Conservation (phyloP, 352 stramenopile genomes). For the Phytophthora fragariae region DNA sequence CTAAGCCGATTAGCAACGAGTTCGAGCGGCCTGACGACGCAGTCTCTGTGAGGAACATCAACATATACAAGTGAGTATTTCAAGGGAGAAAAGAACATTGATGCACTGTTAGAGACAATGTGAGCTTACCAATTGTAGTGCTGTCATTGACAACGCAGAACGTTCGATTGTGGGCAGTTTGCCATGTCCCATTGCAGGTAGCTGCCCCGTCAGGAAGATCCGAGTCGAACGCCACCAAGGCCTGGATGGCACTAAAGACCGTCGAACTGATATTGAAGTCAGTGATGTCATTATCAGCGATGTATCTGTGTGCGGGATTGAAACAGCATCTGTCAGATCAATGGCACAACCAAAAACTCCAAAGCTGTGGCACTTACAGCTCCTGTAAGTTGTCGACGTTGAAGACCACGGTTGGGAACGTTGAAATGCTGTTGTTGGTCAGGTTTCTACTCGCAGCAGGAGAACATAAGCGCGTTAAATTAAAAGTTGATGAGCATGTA, state of each 20-base stretch:
- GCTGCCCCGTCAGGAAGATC: conserved; percentile 25
- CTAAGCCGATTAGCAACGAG: conserved; percentile 35
- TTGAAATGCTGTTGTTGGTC: conserved; percentile 43
- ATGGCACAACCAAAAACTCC: not conserved
- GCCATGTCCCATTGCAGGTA: conserved; percentile 39
- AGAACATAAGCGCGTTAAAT: not conserved
- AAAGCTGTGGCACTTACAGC: conserved; percentile 23
- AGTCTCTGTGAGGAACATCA: conserved; percentile 9
- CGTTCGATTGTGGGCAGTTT: conserved; percentile 35
- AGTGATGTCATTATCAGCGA: conserved; percentile 35
- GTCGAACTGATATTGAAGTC: conserved; percentile 46
- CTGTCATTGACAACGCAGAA: conserved; percentile 35
- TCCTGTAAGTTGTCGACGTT: conserved; percentile 44
- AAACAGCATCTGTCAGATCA: not conserved
- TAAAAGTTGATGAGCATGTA: not conserved
- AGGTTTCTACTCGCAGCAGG: conserved; percentile 29
- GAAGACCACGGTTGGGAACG: conserved; percentile 42
- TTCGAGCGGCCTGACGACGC: conserved; percentile 22
- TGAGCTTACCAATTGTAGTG: conserved; percentile 20
- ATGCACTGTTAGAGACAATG: not conserved
- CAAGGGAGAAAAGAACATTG: not conserved
- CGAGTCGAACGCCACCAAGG: conserved; percentile 32
- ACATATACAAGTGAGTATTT: not conserved
- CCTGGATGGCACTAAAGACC: conserved; percentile 37
- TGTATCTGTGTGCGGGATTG: conserved; percentile 18